phyloP scores from a whole-genome alignment of 129 eudicot species.

The Kitagawia praeruptora region DNA sequence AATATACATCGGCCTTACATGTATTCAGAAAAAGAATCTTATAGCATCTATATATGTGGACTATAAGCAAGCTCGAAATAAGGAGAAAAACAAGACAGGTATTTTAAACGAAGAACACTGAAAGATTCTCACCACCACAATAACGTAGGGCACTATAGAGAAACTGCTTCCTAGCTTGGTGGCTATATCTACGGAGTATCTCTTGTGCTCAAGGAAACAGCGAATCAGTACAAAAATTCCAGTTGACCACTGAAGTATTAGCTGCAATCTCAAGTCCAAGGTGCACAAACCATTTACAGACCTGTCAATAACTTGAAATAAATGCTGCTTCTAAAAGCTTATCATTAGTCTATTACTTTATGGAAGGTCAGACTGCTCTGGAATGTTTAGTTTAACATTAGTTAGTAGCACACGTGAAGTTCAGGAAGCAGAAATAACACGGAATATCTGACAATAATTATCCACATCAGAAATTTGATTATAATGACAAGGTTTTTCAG shows the following conservation, averaged over 20 bases:
- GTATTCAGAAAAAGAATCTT: neutral
- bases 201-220: slow-evolving; percentile 78
- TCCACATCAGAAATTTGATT: neutral
- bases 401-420: neutral
- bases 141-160: slow-evolving; percentile 72
- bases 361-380: neutral
- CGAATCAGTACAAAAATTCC: slow-evolving; percentile 85
- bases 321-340: slow-evolving; percentile 17
- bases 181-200: slow-evolving; percentile 50
- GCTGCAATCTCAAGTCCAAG: slow-evolving; percentile 74
- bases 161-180: slow-evolving; percentile 94
- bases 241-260: slow-evolving; percentile 97
- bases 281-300: slow-evolving; percentile 33
- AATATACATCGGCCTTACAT: neutral
- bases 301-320: slow-evolving; percentile 27
- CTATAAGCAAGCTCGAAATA: neutral
- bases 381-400: neutral
- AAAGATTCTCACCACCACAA: slow-evolving; percentile 71
- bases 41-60: neutral
- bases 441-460: neutral
- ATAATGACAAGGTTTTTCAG: neutral
- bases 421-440: neutral
- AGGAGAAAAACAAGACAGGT: neutral
- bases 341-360: neutral
- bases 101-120: neutral